Conservation (phyloP, 163 green algal species). For the Smithsoniella earleae region DNA sequence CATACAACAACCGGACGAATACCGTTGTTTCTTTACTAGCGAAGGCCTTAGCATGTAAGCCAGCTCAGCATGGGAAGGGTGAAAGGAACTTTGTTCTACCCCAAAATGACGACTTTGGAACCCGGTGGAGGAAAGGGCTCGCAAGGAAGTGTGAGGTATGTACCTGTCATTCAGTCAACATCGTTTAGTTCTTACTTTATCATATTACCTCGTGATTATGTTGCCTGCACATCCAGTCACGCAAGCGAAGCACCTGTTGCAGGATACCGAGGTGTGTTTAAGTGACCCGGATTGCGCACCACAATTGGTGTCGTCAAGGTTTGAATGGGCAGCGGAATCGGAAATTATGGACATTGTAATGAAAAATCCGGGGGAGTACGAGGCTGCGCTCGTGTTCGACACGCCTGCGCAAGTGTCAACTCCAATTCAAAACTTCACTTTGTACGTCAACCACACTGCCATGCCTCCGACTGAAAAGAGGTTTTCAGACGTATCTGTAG, state of each 20-base stretch:
- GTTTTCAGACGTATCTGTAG: neutral
- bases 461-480: neutral
- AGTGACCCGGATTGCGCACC: neutral
- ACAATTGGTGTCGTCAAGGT: neutral
- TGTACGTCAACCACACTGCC: constrained; percentile 2
- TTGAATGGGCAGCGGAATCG: neutral
- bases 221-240: no score
- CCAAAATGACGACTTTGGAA: neutral
- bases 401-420: neutral
- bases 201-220: no score
- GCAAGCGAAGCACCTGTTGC: neutral
- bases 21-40: neutral
- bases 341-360: neutral
- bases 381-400: neutral
- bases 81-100: no score
- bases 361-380: neutral
- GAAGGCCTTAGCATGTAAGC: neutral
- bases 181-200: no score
- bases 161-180: no score
- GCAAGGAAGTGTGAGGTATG: neutral
- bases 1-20: neutral
- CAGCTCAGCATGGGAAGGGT: neutral
- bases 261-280: neutral
- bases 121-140: neutral
- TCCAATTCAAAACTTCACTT: neutral